Evolutionary conservation across 2,329 filamentous ascomycete genomes (phyloP).

Genomic region (Trichoderma sp.): DNA sequence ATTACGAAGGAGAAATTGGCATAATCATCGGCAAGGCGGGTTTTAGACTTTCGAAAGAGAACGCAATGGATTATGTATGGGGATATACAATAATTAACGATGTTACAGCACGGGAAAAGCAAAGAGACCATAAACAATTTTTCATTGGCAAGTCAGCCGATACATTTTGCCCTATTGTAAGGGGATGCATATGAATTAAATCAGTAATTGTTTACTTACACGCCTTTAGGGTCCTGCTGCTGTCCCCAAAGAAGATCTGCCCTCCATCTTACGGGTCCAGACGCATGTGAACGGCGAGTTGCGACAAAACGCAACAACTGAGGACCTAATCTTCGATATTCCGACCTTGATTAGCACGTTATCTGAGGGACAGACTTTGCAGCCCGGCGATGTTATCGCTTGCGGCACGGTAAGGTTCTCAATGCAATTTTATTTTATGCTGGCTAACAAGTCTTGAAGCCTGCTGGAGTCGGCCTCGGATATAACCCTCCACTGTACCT

Average conservation of each 20-base stretch:
- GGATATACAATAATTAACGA: constrained; percentile 15
- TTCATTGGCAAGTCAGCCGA: constrained; percentile 9
- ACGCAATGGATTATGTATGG: constrained; percentile 8
- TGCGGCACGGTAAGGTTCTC: neutral
- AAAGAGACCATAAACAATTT: constrained; percentile 12
- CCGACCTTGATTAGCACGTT: neutral
- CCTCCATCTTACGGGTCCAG: neutral
- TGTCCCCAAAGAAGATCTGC: constrained; percentile 4
- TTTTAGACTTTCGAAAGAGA: constrained; percentile 6
- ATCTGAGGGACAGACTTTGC: constrained; percentile 1
- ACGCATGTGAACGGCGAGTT: constrained; percentile 12
- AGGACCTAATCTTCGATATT: constrained; percentile 9
- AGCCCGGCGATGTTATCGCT: constrained; percentile 8
- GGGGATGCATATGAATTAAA: no score
- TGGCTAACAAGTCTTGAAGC: neutral
- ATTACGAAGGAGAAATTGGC: constrained; percentile 13
- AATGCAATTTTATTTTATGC: neutral
- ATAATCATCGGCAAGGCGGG: constrained; percentile 10
- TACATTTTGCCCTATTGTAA: constrained; percentile 9
- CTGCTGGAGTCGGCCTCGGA: constrained; percentile 7
- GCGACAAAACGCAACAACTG: constrained; percentile 4
- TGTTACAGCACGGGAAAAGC: constrained; percentile 2
- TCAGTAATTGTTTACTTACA: neutral
- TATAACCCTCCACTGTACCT: neutral
- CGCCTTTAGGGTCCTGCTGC: neutral